phyloP scores from a whole-genome alignment of 441 rosid species.

The Gossypium trilobum region DNA sequence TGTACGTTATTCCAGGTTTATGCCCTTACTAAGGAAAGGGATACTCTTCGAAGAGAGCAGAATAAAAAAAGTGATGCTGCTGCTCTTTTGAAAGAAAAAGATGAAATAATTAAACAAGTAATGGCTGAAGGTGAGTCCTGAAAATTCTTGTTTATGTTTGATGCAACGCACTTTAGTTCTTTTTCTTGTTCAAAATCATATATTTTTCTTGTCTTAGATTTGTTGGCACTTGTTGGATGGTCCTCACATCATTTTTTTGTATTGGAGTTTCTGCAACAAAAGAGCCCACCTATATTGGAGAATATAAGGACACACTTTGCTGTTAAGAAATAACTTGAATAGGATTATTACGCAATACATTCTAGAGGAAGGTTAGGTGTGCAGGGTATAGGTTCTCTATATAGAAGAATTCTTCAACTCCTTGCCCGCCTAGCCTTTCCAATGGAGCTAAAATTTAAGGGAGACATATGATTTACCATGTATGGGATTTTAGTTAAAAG shows the following conservation, averaged over 20 bases:
- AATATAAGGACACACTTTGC: not conserved
- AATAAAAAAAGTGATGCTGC: slow-evolving; percentile 90
- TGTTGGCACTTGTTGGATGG: not conserved
- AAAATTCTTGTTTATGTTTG: slow-evolving; percentile 14
- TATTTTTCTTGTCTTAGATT: not conserved
- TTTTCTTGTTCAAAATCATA: not conserved
- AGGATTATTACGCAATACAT: not conserved
- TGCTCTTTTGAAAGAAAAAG: slow-evolving; percentile 93
- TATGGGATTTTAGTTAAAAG: not conserved
- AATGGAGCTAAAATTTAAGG: not conserved
- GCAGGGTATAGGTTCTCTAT: not conserved
- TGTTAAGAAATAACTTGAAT: not conserved
- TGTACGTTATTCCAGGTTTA: slow-evolving; percentile 54
- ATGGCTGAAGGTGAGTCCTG: slow-evolving; percentile 88
- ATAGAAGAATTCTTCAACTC: not conserved
- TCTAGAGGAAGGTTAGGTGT: not conserved
- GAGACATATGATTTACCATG: not conserved
- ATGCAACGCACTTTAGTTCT: not conserved
- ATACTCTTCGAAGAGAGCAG: slow-evolving; percentile 93
- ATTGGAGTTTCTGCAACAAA: not conserved
- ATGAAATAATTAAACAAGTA: slow-evolving; percentile 92
- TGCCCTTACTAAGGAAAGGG: slow-evolving; percentile 95
- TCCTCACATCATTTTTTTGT: not conserved
- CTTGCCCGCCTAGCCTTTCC: not conserved
- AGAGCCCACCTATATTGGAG: not conserved